These are phyloP conservation scores for Rhizopus microsporus DNA, from an alignment of 371 early-diverging fungal genomes.

Conservation along the genomic window DNA sequence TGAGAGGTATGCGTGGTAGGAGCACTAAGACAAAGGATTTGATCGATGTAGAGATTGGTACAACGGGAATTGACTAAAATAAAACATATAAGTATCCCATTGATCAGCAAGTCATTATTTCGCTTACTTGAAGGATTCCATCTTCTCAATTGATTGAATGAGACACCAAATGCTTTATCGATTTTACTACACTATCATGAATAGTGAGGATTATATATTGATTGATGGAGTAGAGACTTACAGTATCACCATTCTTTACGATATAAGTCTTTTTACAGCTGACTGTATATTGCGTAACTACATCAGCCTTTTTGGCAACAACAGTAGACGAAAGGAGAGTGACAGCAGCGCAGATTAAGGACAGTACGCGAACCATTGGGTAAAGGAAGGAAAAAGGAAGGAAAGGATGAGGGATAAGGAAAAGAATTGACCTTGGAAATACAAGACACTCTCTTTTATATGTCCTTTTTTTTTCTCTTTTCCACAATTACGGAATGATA, in stretches of 20 bases:
- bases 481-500: too few relatives aligned
- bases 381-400: slow-evolving; percentile 11
- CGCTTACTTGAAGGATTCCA: slow-evolving; percentile 35
- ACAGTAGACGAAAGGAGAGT: slow-evolving; percentile 16
- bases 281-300: slow-evolving; percentile 17
- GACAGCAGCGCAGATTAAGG: slow-evolving; percentile 11
- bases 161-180: slow-evolving; percentile 20
- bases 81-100: background rate
- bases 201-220: too few relatives aligned
- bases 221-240: slow-evolving; percentile 4
- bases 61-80: slow-evolving; percentile 26
- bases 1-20: slow-evolving; percentile 13
- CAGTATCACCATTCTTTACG: slow-evolving; percentile 29
- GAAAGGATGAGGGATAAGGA: background rate
- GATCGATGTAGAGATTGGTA: slow-evolving; percentile 29
- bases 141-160: slow-evolving; percentile 19
- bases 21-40: slow-evolving; percentile 26
- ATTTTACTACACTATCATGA: slow-evolving; percentile 25
- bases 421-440: background rate
- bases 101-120: background rate
- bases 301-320: slow-evolving; percentile 8
- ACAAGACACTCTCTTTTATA: too few relatives aligned
- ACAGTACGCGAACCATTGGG: slow-evolving; percentile 11
- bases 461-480: too few relatives aligned
- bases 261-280: slow-evolving; percentile 26